Evolutionary conservation across 2,329 filamentous ascomycete species (phyloP), one percentile per base, ranked within the genome.

Genomic region (Colletotrichum falcatum): DNA sequence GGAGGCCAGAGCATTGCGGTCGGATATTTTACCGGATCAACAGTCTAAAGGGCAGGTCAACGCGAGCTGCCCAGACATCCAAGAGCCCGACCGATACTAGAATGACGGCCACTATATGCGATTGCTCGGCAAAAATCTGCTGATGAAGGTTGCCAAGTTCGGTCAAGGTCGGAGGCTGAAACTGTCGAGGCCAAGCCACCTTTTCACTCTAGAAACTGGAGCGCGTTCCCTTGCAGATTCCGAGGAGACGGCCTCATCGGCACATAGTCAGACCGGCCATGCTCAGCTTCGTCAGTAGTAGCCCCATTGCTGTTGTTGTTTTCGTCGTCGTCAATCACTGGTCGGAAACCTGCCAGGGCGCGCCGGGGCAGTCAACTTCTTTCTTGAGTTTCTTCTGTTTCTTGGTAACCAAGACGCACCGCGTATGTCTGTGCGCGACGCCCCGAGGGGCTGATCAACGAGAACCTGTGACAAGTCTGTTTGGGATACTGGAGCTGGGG

Each of bases 81-180:
- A 65, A 56, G 54, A 23, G 48, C 30, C 60, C 69, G 44, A 35
- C 39, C 33, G 65, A 26, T 48, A 33, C 58, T 37, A 62, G 16
- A 23, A 70, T 51, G 54, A 65, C 59, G 60, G 61, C 59, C 42
- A 55, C 39, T 46, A 12, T 42, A 49, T 39, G 49, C 44, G 33
- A 49, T 35, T 30, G 28, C 18, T 30, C 44, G 51, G 51, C 56
- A 58, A 71, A 51, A 55, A 11, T 65, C n/a, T 65, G 55, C 60
- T 28, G 30, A 58, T 42, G 66, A 7, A 64, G 56, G 60, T 53
- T 55, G 69, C 69, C 69, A 71, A 70, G 69, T 70, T 70, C 55
- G 49, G 69, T 65, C 54, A 53, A 49, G 55, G 65, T 65, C 65
- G 60, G 66, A 65, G 61, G 69, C 66, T 71, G 69, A 71, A 71